Conservation (phyloP, 352 stramenopile genomes). For the Ophiocytium majus region DNA sequence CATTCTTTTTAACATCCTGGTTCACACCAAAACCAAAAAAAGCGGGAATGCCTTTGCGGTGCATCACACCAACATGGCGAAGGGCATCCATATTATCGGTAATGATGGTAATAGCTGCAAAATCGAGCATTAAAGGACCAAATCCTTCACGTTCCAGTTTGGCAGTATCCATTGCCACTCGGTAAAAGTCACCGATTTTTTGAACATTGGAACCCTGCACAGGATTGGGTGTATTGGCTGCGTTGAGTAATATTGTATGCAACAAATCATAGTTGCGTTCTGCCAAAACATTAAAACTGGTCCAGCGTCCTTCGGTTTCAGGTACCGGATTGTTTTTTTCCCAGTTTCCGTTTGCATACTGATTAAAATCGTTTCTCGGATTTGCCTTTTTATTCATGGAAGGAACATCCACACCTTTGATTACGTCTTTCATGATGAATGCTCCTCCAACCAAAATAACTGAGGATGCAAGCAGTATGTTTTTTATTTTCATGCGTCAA, state of each 20-base stretch:
- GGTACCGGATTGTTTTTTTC: not conserved
- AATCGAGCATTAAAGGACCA: not conserved
- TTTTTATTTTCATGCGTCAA: too few species aligned
- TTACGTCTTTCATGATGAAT: too few species aligned
- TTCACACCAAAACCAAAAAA: not conserved
- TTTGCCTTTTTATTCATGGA: not conserved
- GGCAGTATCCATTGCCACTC: not conserved
- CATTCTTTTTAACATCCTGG: not conserved
- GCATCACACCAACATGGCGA: not conserved
- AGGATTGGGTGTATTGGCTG: not conserved
- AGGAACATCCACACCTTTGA: too few species aligned
- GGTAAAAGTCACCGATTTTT: constrained; percentile 10
- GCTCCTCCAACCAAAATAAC: too few species aligned
- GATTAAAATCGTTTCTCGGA: not conserved
- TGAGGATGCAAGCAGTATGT: too few species aligned
- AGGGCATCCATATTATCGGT: not conserved
- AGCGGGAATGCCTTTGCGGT: not conserved
- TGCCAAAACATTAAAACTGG: not conserved
- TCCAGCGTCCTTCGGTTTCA: not conserved
- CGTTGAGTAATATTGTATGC: not conserved
- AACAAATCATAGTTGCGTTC: not conserved
- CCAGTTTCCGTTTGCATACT: not conserved
- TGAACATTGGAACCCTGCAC: not conserved
- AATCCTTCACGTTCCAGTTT: not conserved
- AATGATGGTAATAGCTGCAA: not conserved